Conservation (phyloP, 768 basidiomycete species). For the Leccinum uliginosum region DNA sequence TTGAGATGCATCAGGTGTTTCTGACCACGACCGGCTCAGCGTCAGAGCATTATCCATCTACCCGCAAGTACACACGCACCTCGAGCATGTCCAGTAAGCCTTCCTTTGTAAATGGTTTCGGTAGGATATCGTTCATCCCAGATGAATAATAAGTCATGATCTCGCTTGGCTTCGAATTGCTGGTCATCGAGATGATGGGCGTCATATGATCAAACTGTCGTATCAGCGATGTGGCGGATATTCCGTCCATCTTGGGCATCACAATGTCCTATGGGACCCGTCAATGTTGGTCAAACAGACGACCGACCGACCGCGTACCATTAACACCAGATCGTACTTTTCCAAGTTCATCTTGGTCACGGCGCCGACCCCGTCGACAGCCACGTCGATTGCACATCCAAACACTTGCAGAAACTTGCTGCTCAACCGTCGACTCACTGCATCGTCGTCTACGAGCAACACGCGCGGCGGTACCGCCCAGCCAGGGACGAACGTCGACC, state of each 20-base stretch:
- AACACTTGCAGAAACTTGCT: conserved; percentile 95
- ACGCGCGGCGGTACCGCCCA: conserved; percentile 92
- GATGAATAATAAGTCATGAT: conserved; percentile 70
- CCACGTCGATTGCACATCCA: conserved; percentile 92
- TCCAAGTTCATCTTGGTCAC: conserved; percentile 96
- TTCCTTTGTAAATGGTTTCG: conserved; percentile 97
- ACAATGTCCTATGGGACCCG: conserved; percentile 72
- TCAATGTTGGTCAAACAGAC: not conserved
- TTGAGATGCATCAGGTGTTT: conserved; percentile 89
- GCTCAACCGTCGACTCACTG: conserved; percentile 81
- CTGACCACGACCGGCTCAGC: conserved; percentile 28
- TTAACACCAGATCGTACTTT: conserved; percentile 93
- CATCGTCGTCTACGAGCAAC: conserved; percentile 92
- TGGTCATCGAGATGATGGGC: conserved; percentile 98
- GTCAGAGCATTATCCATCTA: not conserved
- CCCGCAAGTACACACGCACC: conserved; percentile 34
- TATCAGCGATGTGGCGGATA: conserved; percentile 88
- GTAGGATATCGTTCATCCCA: conserved; percentile 96
- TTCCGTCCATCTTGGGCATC: conserved; percentile 86
- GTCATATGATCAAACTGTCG: conserved; percentile 93
- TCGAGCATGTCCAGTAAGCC: conserved; percentile 90
- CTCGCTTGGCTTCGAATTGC: conserved; percentile 88
- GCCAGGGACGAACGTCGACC: conserved; percentile 80
- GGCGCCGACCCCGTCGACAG: conserved; percentile 87
- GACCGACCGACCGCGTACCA: conserved; percentile 52